Base-by-base conservation (phyloP, 2,329 filamentous ascomycete genomes). In the Beauveria australis region DNA sequence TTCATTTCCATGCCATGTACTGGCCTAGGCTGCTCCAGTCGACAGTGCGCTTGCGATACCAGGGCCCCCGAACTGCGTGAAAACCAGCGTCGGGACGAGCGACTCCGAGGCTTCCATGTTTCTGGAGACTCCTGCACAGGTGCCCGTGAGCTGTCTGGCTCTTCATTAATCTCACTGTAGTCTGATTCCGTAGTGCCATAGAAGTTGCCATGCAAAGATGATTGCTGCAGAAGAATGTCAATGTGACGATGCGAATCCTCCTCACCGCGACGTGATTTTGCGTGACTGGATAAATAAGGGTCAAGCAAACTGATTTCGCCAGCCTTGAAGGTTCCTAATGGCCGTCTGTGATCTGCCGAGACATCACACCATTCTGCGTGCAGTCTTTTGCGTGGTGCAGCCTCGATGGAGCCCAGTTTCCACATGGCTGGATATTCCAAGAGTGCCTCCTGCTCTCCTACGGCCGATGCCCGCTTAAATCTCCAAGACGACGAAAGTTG, bases 1-100 rank as follows among this genome's bases (percentile, higher is more conserved):
- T 63, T 69, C 57, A 72, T 57, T 56, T 74, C 70, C 9, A 64
- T 67, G 5, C 65, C 68, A 58, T 68, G 65, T 5, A 74, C 62
- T 2, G 72, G 72, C 33, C 63, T 65, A 2, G 72, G 71, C 53
- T 73, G 69, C 51, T 73, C 66, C 18, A 74, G 63, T 1, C 61
- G 53, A 24, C 72, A 74, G n/a, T 64, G 61, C 14, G 62, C 66
- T 47, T 66, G 69, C 9, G 70, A 67, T 22, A 73, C 49, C 1
- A 72, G 57, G 2, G 66, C 62, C 1, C 60, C 62, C 14, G 62
- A 63, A 47, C 66, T 65, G 19, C 65, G 64, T 22, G 67, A 66
- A 18, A 66, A 59, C 51, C 61, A 63, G 10, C 65, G 64, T 46
- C 64, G 65, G 9, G 62, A 61, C 9, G 46, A 44, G 16, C 53